These are phyloP conservation scores for Aspergillus tubingensis DNA, from an alignment of 2,329 filamentous ascomycete genomes.

Conservation along the genomic window DNA sequence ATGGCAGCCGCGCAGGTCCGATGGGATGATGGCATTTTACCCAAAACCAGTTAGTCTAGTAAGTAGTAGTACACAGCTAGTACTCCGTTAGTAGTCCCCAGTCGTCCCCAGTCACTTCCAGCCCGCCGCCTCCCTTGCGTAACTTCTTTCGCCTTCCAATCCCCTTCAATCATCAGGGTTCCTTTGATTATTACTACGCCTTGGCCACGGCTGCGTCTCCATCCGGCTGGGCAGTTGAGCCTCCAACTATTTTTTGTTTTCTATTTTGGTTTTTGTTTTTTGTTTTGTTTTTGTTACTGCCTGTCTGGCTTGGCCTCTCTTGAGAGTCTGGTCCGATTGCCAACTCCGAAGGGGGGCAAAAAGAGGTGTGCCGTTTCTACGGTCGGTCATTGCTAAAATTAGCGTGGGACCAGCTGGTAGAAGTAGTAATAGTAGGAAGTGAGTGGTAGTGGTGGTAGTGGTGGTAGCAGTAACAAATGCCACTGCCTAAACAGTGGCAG, in stretches of 20 bases:
- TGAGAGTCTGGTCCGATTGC: neutral
- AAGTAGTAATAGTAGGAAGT: neutral
- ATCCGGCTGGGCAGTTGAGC: neutral
- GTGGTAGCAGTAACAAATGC: neutral
- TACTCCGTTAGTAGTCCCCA: no score
- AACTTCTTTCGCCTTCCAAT: neutral
- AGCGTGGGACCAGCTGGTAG: neutral
- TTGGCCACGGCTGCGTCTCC: neutral
- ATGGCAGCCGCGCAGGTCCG: neutral
- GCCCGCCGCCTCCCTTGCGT: neutral
- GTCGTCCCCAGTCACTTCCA: no score
- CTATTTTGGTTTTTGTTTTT: no score
- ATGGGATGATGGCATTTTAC: neutral
- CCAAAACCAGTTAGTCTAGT: no score
- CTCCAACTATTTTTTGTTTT: neutral
- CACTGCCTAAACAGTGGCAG: neutral
- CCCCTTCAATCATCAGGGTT: neutral
- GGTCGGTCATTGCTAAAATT: neutral
- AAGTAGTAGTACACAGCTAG: no score
- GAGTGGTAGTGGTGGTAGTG: neutral
- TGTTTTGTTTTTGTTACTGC: neutral
- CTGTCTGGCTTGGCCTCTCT: neutral
- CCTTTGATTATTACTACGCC: neutral
- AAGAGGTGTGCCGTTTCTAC: neutral
- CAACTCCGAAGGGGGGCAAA: neutral